Evolutionary conservation across 2,329 filamentous ascomycete species (phyloP).

Genomic region (Ophiocordyceps robertsii): DNA sequence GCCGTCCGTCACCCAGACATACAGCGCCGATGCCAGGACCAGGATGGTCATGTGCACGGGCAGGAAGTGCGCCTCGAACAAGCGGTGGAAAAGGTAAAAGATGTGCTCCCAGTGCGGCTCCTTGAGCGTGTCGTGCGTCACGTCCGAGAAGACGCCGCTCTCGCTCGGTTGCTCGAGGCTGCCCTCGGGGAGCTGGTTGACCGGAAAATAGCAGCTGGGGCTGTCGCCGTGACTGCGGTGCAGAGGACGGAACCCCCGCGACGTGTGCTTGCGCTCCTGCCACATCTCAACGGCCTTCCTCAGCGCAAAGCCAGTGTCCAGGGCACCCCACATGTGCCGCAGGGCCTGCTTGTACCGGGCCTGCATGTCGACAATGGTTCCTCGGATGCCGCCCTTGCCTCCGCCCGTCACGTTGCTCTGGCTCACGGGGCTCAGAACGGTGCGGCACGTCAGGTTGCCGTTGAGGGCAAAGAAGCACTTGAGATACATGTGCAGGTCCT

Average conservation of each 20-base stretch:
- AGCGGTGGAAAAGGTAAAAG: slow-evolving; percentile 46
- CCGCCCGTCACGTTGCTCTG: slow-evolving; percentile 58
- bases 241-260: slow-evolving; percentile 39
- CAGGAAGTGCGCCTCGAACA: slow-evolving; percentile 65
- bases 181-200: slow-evolving; percentile 24
- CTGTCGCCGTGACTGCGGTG: slow-evolving; percentile 33
- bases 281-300: slow-evolving; percentile 44
- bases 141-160: slow-evolving; percentile 40
- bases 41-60: slow-evolving; percentile 55
- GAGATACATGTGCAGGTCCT: slow-evolving; percentile 66
- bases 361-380: slow-evolving; percentile 41
- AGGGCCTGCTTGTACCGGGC: slow-evolving; percentile 61
- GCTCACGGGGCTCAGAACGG: slow-evolving; percentile 55
- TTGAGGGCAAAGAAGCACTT: slow-evolving; percentile 67
- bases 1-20: slow-evolving; percentile 38
- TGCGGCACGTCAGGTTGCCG: slow-evolving; percentile 50
- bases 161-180: slow-evolving; percentile 27
- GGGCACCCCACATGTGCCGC: slow-evolving; percentile 63
- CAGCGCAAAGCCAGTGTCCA: slow-evolving; percentile 55
- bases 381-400: slow-evolving; percentile 36
- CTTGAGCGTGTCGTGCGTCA: slow-evolving; percentile 35
- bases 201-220: slow-evolving; percentile 33
- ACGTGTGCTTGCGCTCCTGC: slow-evolving; percentile 42
- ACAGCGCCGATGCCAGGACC: slow-evolving; percentile 48
- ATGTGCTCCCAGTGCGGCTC: slow-evolving; percentile 41